A percentile compares a stretch with the other conserved stretches of the same genome.
Conservation (phyloP, 2,329 filamentous ascomycete species). For the Aspergillus phoenicis region DNA sequence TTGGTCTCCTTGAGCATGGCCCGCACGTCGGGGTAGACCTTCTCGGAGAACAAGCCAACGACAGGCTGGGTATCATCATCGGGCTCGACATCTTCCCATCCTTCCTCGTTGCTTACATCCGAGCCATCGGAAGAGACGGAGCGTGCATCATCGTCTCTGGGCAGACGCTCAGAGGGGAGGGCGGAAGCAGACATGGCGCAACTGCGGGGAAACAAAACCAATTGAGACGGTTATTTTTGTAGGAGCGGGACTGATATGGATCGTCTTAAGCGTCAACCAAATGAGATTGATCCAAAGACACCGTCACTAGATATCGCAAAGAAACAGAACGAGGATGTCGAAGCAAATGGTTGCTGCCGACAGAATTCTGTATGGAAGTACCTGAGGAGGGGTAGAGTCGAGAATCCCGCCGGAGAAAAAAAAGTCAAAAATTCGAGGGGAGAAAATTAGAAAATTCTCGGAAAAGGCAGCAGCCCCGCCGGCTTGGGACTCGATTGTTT, state of each 20-base stretch:
- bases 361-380: background rate
- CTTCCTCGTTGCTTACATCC: slow-evolving; percentile 55
- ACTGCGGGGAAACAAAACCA: slow-evolving; percentile 8
- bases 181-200: slow-evolving; percentile 34
- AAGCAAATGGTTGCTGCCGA: background rate
- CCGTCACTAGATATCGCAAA: background rate
- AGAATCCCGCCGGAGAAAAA: slow-evolving; percentile 11
- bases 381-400: background rate
- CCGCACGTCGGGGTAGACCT: slow-evolving; percentile 64
- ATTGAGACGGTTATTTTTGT: background rate
- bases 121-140: slow-evolving; percentile 44
- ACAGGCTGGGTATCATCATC: slow-evolving; percentile 66
- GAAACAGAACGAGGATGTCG: background rate
- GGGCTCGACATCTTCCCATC: slow-evolving; percentile 62
- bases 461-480: slow-evolving; percentile 27
- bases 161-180: slow-evolving; percentile 22
- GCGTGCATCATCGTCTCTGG: slow-evolving; percentile 29
- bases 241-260: background rate
- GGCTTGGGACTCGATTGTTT: slow-evolving; percentile 15
- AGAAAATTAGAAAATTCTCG: slow-evolving; percentile 14
- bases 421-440: slow-evolving; percentile 1
- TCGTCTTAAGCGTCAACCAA: background rate
- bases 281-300: background rate
- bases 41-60: slow-evolving; percentile 68
- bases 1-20: slow-evolving; percentile 71